Conservation (phyloP, 2,329 filamentous ascomycete genomes). For the Pezicula neosporulosa region DNA sequence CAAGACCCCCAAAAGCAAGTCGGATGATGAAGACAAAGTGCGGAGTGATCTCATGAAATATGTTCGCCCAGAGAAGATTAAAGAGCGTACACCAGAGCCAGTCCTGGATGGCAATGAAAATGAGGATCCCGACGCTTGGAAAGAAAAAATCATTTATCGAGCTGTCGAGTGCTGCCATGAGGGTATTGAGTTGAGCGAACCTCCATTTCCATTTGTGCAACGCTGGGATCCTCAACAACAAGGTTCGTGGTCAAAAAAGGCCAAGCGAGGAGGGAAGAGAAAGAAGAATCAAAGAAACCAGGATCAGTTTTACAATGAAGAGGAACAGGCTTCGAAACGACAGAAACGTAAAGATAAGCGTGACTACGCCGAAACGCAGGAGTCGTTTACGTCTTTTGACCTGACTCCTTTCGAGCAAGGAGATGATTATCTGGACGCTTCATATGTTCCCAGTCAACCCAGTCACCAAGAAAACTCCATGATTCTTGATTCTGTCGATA, state of each 20-base stretch:
- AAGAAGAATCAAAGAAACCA: constrained; percentile 44
- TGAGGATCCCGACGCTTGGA: constrained; percentile 65
- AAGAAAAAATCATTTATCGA: constrained; percentile 66
- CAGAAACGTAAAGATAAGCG: constrained; percentile 41
- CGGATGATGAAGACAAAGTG: constrained; percentile 65
- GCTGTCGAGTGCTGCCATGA: constrained; percentile 84
- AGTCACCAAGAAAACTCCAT: constrained; percentile 3
- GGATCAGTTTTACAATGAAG: constrained; percentile 37
- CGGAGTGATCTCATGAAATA: constrained; percentile 56
- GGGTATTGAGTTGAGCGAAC: constrained; percentile 63
- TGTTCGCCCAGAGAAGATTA: constrained; percentile 37
- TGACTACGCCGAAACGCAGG: constrained; percentile 37
- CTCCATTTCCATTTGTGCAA: constrained; percentile 87
- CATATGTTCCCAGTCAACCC: constrained; percentile 18
- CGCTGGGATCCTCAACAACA: constrained; percentile 81
- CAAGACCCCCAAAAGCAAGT: constrained; percentile 63
- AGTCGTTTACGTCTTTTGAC: constrained; percentile 29
- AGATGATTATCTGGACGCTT: constrained; percentile 24
- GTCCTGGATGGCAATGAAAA: constrained; percentile 21
- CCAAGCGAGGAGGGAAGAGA: constrained; percentile 40
- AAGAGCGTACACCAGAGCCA: constrained; percentile 11
- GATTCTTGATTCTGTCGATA: background rate
- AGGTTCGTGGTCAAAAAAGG: constrained; percentile 35
- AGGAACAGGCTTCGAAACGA: constrained; percentile 39
- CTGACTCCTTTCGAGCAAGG: constrained; percentile 18